Conservation (phyloP, 495 filamentous ascomycete genomes). For the Penicillium herquei region DNA sequence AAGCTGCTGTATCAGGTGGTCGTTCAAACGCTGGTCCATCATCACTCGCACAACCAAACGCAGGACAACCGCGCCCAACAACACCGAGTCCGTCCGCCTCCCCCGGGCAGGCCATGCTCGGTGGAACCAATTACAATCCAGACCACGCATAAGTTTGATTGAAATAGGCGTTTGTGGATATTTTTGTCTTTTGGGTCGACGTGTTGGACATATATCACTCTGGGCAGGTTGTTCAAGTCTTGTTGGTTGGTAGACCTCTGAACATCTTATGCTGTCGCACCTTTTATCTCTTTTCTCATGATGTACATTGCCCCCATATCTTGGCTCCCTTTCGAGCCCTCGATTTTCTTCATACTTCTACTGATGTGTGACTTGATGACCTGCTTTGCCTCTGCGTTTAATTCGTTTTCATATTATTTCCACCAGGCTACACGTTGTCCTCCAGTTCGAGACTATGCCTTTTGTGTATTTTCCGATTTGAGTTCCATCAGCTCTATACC, state of each 20-base stretch:
- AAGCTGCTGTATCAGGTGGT: conserved; percentile 65
- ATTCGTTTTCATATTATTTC: neutral
- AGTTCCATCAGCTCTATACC: conserved; percentile 7
- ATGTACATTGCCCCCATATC: conserved; percentile 16
- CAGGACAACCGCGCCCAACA: conserved; percentile 33
- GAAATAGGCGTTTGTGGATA: neutral
- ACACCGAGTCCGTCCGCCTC: conserved; percentile 32
- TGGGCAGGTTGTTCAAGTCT: neutral
- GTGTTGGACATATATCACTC: conserved; percentile 18
- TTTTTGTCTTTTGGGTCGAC: conserved; percentile 2
- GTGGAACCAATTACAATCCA: conserved; percentile 67
- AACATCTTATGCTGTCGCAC: neutral
- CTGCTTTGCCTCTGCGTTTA: neutral
- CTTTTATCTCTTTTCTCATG: conserved; percentile 3
- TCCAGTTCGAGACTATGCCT: neutral
- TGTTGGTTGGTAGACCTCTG: too few species aligned
- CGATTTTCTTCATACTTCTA: neutral
- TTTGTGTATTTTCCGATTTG: neutral
- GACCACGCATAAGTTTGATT: conserved; percentile 49
- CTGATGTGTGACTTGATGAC: conserved; percentile 5
- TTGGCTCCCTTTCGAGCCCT: neutral
- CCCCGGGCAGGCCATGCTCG: conserved; percentile 51
- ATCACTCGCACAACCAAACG: conserved; percentile 40
- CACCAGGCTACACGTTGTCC: too few species aligned
- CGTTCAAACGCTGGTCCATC: conserved; percentile 31